Base-by-base conservation (phyloP, 1,284 basidiomycete genomes). In the Rhodotorula sp. region DNA sequence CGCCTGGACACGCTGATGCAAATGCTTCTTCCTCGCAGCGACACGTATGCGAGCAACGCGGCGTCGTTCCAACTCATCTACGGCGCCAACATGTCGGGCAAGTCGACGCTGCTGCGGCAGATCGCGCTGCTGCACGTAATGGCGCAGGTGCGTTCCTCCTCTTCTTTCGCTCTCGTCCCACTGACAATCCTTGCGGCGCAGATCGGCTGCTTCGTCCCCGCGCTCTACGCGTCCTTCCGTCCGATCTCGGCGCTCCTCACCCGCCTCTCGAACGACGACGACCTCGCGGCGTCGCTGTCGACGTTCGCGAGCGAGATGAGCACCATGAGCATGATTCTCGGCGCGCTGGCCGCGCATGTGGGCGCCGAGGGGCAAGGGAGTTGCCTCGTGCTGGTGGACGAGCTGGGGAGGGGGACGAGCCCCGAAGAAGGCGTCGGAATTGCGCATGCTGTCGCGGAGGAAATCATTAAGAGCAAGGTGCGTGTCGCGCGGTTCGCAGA, bases 271-370 rank as follows among this genome's bases (percentile, higher is more conserved):
- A 97, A 97, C 76, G 93, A 97, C 74, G 94, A 84, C 71, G 79
- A 78, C 76, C 86, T 94, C 78, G 92, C 95, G 80, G 90, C 88
- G 79, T 91, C 87, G 66, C 81, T 97, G 25, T 96, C 94, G 75
- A 97, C 94, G 0, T 97, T 97, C 44, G 92, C 92, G 0, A 89
- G 88, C 70, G 94, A 97, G 81, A 97, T 97, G 91, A 88, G 89
- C 0, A 89, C 91, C 1, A 89, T 89, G 41, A 89, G 91, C 7
- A 93, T 94, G 91, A 93, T 96, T 66, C 82, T 95, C 46, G 89
- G 91, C 88, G 60, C 71, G 5, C 62, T 76, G 22, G 46, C 37
- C 0, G 64, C 66, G 59, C 53, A 63, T 32, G 59, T 39, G 25
- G 53, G 46, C 29, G 41, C 78, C 85, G 1, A 84, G 86, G 46